Percentiles rank a stretch among this genome's conserved stretches.
phyloP scores from a whole-genome alignment of 176 grass and related monocot genomes.

The Aegilops speltoides region DNA sequence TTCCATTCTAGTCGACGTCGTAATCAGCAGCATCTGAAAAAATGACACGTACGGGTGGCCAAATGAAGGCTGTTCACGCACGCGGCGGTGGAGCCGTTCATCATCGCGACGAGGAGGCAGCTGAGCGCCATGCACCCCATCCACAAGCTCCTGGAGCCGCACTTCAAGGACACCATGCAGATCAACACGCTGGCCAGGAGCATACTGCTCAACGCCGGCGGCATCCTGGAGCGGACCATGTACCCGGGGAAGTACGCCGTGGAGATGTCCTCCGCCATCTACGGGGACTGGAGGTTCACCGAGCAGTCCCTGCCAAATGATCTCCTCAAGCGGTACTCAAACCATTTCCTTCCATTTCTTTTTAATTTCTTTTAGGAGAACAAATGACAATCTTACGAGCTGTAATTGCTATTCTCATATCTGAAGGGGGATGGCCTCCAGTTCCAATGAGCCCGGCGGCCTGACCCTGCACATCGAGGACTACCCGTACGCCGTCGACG shows the following conservation, averaged over 20 bases:
- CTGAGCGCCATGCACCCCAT: slow-evolving; percentile 87
- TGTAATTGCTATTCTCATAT: background rate
- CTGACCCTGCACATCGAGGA: slow-evolving; percentile 59
- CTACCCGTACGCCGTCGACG: slow-evolving; percentile 85
- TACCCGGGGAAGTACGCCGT: slow-evolving; percentile 70
- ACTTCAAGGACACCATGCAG: slow-evolving; percentile 94
- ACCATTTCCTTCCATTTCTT: background rate
- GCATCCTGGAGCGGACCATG: slow-evolving; percentile 83
- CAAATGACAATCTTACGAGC: background rate
- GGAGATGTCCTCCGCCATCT: slow-evolving; percentile 80
- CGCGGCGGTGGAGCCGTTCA: slow-evolving; percentile 83
- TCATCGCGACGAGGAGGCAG: slow-evolving; percentile 86
- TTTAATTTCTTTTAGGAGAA: too few species aligned
- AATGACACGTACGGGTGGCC: too few species aligned
- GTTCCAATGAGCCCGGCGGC: slow-evolving; percentile 22
- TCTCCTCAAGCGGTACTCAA: slow-evolving; percentile 59
- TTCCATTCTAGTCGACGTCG: background rate
- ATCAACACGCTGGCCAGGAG: slow-evolving; percentile 89
- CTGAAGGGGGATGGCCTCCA: slow-evolving; percentile 60
- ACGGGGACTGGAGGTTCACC: slow-evolving; percentile 64
- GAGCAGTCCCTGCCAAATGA: slow-evolving; percentile 82
- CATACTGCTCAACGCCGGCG: slow-evolving; percentile 68
- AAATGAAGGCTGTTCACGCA: slow-evolving; percentile 74
- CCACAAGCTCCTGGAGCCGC: slow-evolving; percentile 86
- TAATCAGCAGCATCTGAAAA: background rate